Evolutionary conservation across 2,329 filamentous ascomycete genomes (phyloP), one percentile per base, ranked within the genome.

Genomic region (Amphichorda felina): DNA sequence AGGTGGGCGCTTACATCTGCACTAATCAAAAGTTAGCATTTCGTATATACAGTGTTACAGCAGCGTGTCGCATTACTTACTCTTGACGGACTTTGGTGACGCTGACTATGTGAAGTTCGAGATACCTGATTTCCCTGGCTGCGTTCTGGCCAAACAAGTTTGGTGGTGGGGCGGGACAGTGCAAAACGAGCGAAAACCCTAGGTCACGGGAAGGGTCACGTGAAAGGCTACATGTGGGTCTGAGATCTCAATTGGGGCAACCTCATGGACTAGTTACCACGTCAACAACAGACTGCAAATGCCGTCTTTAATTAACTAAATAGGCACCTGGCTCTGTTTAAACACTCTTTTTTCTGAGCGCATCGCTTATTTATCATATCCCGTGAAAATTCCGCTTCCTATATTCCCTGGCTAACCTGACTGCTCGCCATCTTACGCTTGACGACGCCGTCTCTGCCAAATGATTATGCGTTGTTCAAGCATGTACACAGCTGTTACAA

Each of bases 1-100:
- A 40, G 40, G 41, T 37, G 39, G 30, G 44, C 45, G 54, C 82
- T 81, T 78, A 89, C 83, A 91, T 91, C 79, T 91, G 84, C 84
- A 91, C 84, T 89, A 50, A 55, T 35, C 19, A 42, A 33, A 50
- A 42, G 62, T 79, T 65, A 79, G 72, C 54, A 60, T 49, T 34
- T 36, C 36, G 11, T 26, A 26, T 10, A 29, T 18, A 27, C 14
- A 8, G 28, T 18, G 38, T 25, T 33, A 35, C 16, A 5, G 15
- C n/a, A 15, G 14, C 10, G 15, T 15, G n/a, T 17, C 15, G 15
- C 16, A 17, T 19, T 13, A 72, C 72, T 70, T 63, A 76, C 72
- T 76, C 59, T 67, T 75, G 63, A 61, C 63, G 59, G 62, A 61
- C 61, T 67, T 63, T 61, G 59, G 59, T 61, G 63, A 65, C 59